Evolutionary conservation across 352 stramenopile genomes (phyloP), one percentile per base, ranked within the genome.

Genomic region (Phytophthora pluvialis): DNA sequence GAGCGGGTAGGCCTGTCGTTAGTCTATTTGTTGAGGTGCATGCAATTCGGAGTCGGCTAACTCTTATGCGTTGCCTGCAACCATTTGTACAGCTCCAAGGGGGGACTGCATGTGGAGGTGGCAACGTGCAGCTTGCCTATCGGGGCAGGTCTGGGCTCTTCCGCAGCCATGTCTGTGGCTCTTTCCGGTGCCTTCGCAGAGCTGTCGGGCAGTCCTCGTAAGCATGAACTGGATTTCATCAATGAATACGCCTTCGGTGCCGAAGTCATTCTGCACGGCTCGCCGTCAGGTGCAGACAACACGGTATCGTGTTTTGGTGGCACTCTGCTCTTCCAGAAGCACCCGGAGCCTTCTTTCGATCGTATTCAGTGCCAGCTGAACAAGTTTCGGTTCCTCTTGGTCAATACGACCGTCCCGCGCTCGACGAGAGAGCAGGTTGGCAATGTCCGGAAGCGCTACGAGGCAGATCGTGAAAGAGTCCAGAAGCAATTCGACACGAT

Each of bases 221-320:
- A 67, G 16, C 46, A 60, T 8, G 72, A 75, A 12, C 40, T 87
- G 3, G 75, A 83, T 2, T 69, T 69, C 12, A 82, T 98, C 48
- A 98, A 98, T 71, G 52, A 61, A 38, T 95, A 92, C 64, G 92
- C 94, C 15, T 97, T 87, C 54, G 73, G 79, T n/a, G 85, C 84
- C 1, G 94, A 98, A 72, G 84, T 91, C 15, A 86, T 98, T 47
- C 70, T 97, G 21, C 94, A 98, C 53, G 94, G 93, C 9, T 85
- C 77, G 10, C 94, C 94, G 40, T 98, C 91, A 11, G 94, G 94
- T 40, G 82, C 97, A 25, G 94, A 98, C 77, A 98, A 98, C 62
- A 98, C 90, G 1, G 85, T 98, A 11, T 91, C 86, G 26, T 85
- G 84, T 32, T 97, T 90, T 67, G 91, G 90, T 28, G 93, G 94